Evolutionary conservation across 2,329 filamentous ascomycete genomes (phyloP).

Genomic region (Alternaria consortialis): DNA sequence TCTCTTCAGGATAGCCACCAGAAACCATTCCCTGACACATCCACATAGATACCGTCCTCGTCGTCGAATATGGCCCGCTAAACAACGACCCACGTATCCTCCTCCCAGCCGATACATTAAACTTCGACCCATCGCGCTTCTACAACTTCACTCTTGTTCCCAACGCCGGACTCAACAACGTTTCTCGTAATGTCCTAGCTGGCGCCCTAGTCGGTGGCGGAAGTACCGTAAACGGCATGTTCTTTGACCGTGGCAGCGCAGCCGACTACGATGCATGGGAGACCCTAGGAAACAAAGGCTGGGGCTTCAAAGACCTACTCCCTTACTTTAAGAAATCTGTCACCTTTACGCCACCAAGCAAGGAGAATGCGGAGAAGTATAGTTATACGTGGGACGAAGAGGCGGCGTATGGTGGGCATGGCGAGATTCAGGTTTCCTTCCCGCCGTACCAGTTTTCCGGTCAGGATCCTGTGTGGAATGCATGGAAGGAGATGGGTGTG

Average conservation of each 20-base stretch:
- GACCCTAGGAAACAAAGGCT: slow-evolving; percentile 62
- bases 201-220: slow-evolving; percentile 43
- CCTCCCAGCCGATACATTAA: slow-evolving; percentile 14
- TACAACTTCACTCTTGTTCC: slow-evolving; percentile 24
- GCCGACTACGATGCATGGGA: slow-evolving; percentile 62
- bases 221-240: slow-evolving; percentile 45
- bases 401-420: background rate
- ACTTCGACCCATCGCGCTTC: slow-evolving; percentile 6
- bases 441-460: slow-evolving; percentile 19
- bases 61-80: slow-evolving; percentile 24
- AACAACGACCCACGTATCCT: slow-evolving; percentile 13
- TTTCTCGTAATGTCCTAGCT: slow-evolving; percentile 13
- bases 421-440: background rate
- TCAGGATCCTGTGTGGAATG: slow-evolving; percentile 14
- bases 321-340: slow-evolving; percentile 32
- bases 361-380: background rate
- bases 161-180: slow-evolving; percentile 19
- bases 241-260: slow-evolving; percentile 39
- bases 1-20: background rate
- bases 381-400: background rate
- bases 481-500: slow-evolving; percentile 17
- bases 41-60: slow-evolving; percentile 21
- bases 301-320: slow-evolving; percentile 25
- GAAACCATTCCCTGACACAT: background rate
- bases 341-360: slow-evolving; percentile 8